Conservation (phyloP, 2,329 filamentous ascomycete species). For the Exophiala spinifera region DNA sequence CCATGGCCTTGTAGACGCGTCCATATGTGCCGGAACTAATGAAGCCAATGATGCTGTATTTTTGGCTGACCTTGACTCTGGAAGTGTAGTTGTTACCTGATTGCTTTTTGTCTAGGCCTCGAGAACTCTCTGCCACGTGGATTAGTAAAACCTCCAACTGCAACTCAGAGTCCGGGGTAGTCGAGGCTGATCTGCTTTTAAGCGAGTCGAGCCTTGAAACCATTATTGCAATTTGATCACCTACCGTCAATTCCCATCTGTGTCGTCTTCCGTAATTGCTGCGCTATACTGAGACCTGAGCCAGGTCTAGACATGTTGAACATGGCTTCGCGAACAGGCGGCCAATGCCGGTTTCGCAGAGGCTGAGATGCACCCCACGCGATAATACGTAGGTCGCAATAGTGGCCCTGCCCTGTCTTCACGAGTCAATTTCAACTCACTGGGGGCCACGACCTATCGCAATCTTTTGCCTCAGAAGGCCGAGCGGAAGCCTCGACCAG, state of each 20-base stretch:
- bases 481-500: too few relatives aligned
- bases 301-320: constrained; percentile 23
- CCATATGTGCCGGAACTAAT: constrained; percentile 98
- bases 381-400: too few relatives aligned
- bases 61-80: constrained; percentile 86
- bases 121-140: too few relatives aligned
- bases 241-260: constrained; percentile 21
- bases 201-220: background rate
- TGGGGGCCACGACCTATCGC: too few relatives aligned
- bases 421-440: too few relatives aligned
- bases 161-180: too few relatives aligned
- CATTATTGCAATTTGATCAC: background rate
- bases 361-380: too few relatives aligned
- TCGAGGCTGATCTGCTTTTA: background rate
- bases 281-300: constrained; percentile 25
- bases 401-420: too few relatives aligned
- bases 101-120: constrained; percentile 35
- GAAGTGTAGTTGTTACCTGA: constrained; percentile 53
- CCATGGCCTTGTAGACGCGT: constrained; percentile 90
- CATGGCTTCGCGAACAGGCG: constrained; percentile 1
- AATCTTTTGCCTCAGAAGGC: too few relatives aligned
- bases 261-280: constrained; percentile 24
- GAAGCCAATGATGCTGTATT: constrained; percentile 92
- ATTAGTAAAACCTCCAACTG: too few relatives aligned
- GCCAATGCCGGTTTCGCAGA: too few relatives aligned